Percentiles rank a stretch among this genome's conserved stretches.
These are phyloP conservation scores for Paramecium primaurelia DNA, from an alignment of 73 alveolate species.

Conservation along the genomic window DNA sequence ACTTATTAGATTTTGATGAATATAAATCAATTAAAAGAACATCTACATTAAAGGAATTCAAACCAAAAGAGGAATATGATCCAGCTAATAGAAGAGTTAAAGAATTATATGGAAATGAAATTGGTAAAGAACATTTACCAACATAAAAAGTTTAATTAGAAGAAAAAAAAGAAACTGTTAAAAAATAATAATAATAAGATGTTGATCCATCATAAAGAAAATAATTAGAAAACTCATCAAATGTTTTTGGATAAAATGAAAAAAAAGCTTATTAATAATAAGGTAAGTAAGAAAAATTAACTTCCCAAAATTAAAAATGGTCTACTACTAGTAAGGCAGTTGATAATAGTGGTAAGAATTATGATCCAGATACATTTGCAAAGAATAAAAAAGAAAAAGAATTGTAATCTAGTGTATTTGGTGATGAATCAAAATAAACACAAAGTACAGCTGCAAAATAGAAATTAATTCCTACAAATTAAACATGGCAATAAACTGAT, in stretches of 20 bases:
- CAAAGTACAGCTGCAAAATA: not conserved
- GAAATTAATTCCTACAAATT: conserved; percentile 8
- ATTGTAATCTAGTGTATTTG: conserved; percentile 9
- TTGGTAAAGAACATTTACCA: not conserved
- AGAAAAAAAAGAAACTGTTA: not conserved
- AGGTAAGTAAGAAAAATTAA: not conserved
- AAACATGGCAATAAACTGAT: conserved; percentile 38
- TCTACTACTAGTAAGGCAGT: not conserved
- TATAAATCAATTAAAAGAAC: not conserved
- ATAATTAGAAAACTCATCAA: not conserved
- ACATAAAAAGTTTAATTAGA: not conserved
- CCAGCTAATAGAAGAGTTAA: not conserved
- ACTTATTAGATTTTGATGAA: conserved; percentile 3
- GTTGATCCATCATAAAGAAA: not conserved
- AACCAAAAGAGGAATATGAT: conserved; percentile 12
- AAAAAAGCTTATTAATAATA: not conserved
- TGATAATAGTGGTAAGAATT: not conserved
- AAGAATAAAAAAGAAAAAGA: conserved; percentile 6
- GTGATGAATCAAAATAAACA: not conserved
- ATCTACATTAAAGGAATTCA: not conserved
- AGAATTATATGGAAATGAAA: conserved; percentile 26
- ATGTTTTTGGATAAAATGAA: not conserved
- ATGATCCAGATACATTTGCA: conserved; percentile 40
- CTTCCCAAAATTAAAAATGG: not conserved
- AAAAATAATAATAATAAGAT: not conserved